Evolutionary conservation across 2,329 filamentous ascomycete species (phyloP), one percentile per base, ranked within the genome.

Genomic region (Pseudogymnoascus sp.): DNA sequence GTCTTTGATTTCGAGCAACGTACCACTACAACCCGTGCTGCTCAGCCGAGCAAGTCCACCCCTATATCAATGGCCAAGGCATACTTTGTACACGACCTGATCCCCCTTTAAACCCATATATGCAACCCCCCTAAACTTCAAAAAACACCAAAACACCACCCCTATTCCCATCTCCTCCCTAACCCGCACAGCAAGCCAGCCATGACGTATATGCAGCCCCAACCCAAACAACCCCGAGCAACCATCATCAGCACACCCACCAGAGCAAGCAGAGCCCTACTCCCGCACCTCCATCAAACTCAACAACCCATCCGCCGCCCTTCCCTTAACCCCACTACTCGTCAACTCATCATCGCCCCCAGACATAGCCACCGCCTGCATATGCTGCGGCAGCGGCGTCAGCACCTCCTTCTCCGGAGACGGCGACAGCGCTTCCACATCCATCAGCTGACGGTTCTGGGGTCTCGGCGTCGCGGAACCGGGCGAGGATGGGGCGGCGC

Each of bases 231-330:
- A 56, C 28, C 26, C 26, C 26, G 24, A 53, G 14, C 22, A 41
- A 41, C 40, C 22, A 46, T 26, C 16, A 26, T 26, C 22, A 5
- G 43, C 28, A 28, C 6, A 28, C 12, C 22, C 10, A 22, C 41
- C 6, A 4, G 7, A 31, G 28, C 28, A 6, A 28, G 26, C 2
- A 24, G 2, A 26, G n/a, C 41, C 19, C 24, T 61, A 63, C 11
- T 59, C 38, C n/a, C 59, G 35, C 22, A 16, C 59, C 14, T 63
- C 60, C 65, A 66, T 70, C 63, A 70, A 62, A 53, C 67, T 80
- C 65, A 85, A 68, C 67, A 87, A 69, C 6, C 81, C 83, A 68
- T 79, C 81, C 11, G 79, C 82, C 7, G 82, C 82, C 50, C 78
- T 76, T 3, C 78, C 81, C 63, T 78, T 78, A 38, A 80, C 74